Base-by-base conservation (phyloP, 441 rosid genomes). In the Daphne laureola region DNA sequence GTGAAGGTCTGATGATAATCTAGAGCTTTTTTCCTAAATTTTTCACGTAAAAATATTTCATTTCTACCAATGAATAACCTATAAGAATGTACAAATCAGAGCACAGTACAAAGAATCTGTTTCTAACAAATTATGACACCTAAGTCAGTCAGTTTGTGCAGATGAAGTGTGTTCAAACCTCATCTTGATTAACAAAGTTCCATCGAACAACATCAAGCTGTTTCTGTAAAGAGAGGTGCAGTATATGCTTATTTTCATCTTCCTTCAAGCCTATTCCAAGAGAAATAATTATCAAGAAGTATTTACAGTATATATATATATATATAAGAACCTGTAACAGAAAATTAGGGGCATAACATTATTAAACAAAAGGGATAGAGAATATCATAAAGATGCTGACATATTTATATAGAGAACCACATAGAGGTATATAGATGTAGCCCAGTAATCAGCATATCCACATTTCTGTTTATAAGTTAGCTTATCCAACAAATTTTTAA, bases 121-220 rank as follows among this genome's bases (percentile, higher is more conserved):
- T 35, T 46, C 40, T 17, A 50, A 51, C 46, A 31, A 57, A 4
- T 17, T 27, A 38, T 14, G 11, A 58, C 48, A 55, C 27, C n/a
- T 57, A 31, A 65, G 56, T 21, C 23, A 49, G 46, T 42, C 58
- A 14, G 63, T 43, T 26, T 38, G 23, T 15, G 6, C 17, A 42
- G n/a, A 50, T 46, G 51, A 17, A 65, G 43, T 16, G 46, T 58
- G 58, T 17, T 21, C 66, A 43, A 64, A 85, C 97, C 96, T 90
- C 97, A 58, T 93, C 80, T 77, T 87, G 96, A 73, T 85, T 80
- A 54, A 78, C 72, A 54, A 71, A 72, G 76, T 93, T 93, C 97
- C 99, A 93, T 48, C 83, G 73, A 58, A 85, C 89, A 53, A 65
- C 80, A 66, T 85, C 81, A 46, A 83, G 87, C 75, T 71, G 80